Evolutionary conservation across 176 grass and related monocot species (phyloP), one percentile per base, ranked within the genome.

Genomic region (Thinopyrum elongatum): DNA sequence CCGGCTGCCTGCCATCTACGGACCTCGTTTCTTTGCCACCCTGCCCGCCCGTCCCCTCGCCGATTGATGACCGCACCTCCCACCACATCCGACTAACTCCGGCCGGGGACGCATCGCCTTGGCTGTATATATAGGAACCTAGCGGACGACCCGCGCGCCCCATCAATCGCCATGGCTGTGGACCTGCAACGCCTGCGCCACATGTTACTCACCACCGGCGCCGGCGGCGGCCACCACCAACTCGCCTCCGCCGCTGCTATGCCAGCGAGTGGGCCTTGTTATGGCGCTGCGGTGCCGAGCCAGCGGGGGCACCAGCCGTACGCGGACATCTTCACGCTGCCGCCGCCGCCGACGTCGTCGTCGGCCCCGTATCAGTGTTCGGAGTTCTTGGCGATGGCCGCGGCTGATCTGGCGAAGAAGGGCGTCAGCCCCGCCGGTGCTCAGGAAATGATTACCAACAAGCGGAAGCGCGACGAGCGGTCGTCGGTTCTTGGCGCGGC

Each of bases 121-220:
- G 57, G 21, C 19, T 58, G 33, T 87, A 65, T 87, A 79, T 60
- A 77, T 36, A 42, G 19, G 49, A 47, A 47, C 13, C 46, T 5
- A 47, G 49, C 49, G 49, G 16, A 53, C 49, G 49, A 19, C 49
- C 5, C 49, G 66, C 39, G 22, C 67, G 33, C 4, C 57, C 3
- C 61, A 12, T 73, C 30, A 11, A 31, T 25, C 79, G 82, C 66
- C 80, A 95, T 95, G 93, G 96, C 84, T 29, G 90, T 98, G 70
- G 83, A 95, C 46, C 84, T 88, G 35, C 83, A 87, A 74, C 81
- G 89, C 65, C 79, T 90, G 0, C 86, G 42, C 63, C 85, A 83
- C 76, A n/a, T 77, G 55, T 21, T 84, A 41, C 64, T 78, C 51
- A 58, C 68, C 49, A 87, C 82, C 49, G 49, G 49, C 49, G 49